Evolutionary conservation across 2,329 filamentous ascomycete species (phyloP).

Genomic region (Coniochaeta ligniaria): DNA sequence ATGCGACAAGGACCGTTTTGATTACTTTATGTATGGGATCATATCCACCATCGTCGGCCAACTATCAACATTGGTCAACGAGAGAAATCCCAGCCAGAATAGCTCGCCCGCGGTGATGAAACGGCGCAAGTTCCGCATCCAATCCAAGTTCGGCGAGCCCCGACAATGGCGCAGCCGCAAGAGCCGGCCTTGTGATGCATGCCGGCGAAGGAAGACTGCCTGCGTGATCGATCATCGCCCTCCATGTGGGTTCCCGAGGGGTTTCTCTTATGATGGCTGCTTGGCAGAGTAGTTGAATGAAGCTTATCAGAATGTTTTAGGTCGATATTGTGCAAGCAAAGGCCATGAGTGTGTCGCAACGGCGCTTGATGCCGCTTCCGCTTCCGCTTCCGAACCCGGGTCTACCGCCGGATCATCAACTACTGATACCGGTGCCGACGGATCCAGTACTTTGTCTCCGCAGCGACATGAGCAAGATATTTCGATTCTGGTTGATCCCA

Average conservation of each 20-base stretch:
- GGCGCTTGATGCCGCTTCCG: not conserved
- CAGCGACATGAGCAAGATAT: not conserved
- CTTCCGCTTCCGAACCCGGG: not conserved
- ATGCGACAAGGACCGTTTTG: not conserved
- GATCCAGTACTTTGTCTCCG: not conserved
- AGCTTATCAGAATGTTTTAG: not conserved
- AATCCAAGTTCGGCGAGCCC: conserved; percentile 7
- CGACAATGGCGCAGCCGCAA: conserved; percentile 11
- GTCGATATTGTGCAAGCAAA: conserved; percentile 1
- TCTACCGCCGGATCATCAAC: not conserved
- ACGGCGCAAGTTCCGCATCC: conserved; percentile 8
- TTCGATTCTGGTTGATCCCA: not conserved
- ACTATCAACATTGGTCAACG: not conserved
- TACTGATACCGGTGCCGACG: not conserved
- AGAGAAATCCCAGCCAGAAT: not conserved
- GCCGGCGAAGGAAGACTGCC: conserved; percentile 9
- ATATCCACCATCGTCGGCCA: conserved; percentile 1
- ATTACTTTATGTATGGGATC: not conserved
- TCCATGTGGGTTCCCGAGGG: conserved; percentile 6
- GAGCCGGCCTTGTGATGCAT: conserved; percentile 11
- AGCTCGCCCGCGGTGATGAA: not conserved
- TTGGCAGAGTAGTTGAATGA: not conserved
- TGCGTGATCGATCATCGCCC: conserved; percentile 9
- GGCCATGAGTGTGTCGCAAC: not conserved
- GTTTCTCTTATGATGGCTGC: not conserved